Evolutionary conservation across 768 basidiomycete genomes (phyloP), one percentile per base, ranked within the genome.

Genomic region (Tricholoma matsutake): DNA sequence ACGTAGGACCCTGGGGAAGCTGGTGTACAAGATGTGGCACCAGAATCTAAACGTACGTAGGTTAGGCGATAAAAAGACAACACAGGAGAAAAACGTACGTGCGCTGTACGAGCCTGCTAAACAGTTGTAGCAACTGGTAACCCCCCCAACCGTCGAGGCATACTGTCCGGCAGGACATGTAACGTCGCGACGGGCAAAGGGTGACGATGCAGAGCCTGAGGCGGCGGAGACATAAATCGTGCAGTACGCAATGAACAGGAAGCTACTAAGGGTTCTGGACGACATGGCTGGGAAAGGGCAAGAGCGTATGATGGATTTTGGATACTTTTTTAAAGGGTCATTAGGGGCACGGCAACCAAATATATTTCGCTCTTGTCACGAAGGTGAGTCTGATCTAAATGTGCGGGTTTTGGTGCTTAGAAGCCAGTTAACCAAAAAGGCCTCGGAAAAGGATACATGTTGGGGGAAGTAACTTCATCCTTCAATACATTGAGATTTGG

Each of bases 161-260:
- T 64, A 70, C 5, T 59, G 68, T 20, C 71, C 71, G 56, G 67
- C 56, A 2, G 63, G 54, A 49, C 69, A 72, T 39, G 57, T 61
- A 25, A 43, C 34, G 32, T 57, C 32, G 3, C 43, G 28, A 13
- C 29, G 41, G 20, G 11, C 32, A 13, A 45, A 25, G 25, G 39
- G 3, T 2, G 22, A 16, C 28, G 32, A 41, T 14, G 39, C n/a
- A 31, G 16, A 9, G 3, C 3, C 31, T 11, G 37, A 41, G 25
- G 34, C 18, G 6, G 56, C 18, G 6, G 56, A 57, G 10, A 47
- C 29, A 9, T 57, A 11, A 4, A 20, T 34, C 5, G 56, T 13
- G 37, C 43, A 47, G n/a, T 32, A 32, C 3, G 56, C 41, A 31
- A 57, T 13, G 29, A 57, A 20, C 41, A 32, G 22, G 34, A 45